These are phyloP conservation scores for Euptelea pleiosperma DNA, from an alignment of 164 flowering plant species.

Conservation along the genomic window DNA sequence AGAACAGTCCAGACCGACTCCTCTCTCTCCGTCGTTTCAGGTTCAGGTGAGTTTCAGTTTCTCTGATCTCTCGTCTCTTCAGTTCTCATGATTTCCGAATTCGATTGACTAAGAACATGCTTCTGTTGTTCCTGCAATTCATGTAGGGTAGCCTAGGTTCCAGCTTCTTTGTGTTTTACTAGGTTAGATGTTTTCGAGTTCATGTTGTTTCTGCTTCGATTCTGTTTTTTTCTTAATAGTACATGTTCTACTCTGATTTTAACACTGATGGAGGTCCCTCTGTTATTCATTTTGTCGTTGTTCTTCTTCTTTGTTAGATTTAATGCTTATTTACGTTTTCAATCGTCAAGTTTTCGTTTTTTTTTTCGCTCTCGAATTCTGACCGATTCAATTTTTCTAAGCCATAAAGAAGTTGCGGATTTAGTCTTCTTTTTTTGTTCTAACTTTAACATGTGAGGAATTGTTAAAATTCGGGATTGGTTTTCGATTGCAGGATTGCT, in stretches of 20 bases:
- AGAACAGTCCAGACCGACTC: too few relatives aligned
- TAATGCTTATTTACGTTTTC: too few relatives aligned
- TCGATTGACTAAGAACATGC: not conserved
- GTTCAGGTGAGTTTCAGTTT: constrained; percentile 19
- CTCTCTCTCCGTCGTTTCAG: constrained; percentile 6
- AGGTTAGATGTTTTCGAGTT: not conserved
- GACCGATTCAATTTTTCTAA: too few relatives aligned
- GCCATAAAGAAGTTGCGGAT: too few relatives aligned
- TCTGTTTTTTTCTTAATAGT: constrained; percentile 1
- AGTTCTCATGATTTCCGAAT: constrained; percentile 2
- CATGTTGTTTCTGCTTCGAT: not conserved
- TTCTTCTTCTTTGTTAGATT: too few relatives aligned
- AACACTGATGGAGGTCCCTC: too few relatives aligned
- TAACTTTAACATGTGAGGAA: not conserved
- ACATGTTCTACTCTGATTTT: too few relatives aligned
- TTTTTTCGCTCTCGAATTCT: not conserved
- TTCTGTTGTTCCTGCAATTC: not conserved
- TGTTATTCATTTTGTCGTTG: too few relatives aligned
- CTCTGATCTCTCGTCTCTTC: too few relatives aligned
- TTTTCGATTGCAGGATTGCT: not conserved
- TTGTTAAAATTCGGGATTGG: not conserved
- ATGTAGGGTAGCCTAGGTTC: too few relatives aligned
- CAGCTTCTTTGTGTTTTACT: not conserved
- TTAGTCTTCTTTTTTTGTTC: too few relatives aligned
- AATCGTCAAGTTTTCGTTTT: not conserved